phyloP scores from a whole-genome alignment of 345 rosid genomes.

The Camelina laxa region DNA sequence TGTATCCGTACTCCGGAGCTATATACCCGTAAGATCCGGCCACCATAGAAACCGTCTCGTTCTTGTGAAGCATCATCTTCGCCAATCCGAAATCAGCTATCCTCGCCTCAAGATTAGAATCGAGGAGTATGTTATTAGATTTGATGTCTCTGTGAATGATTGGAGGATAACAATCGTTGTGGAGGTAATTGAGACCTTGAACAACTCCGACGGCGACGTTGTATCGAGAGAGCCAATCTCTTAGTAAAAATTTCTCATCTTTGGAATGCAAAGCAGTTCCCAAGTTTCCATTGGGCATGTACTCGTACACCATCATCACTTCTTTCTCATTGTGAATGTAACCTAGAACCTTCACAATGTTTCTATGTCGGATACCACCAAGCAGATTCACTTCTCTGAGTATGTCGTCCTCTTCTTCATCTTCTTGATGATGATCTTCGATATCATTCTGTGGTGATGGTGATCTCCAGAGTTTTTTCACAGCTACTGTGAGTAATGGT shows the following conservation, averaged over 20 bases:
- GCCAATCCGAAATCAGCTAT: conserved; percentile 95
- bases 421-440: conserved; percentile 52
- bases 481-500: conserved; percentile 68
- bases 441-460: conserved; percentile 50
- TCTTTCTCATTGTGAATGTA: conserved; percentile 82
- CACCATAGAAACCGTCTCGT: conserved; percentile 87
- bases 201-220: conserved; percentile 88
- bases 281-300: conserved; percentile 87
- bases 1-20: conserved; percentile 93
- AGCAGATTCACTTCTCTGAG: conserved; percentile 75
- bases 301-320: conserved; percentile 77
- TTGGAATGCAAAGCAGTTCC: conserved; percentile 78
- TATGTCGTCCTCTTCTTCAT: conserved; percentile 61
- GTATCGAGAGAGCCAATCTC: conserved; percentile 92
- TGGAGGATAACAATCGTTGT: conserved; percentile 80
- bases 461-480: conserved; percentile 90
- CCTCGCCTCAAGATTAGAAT: conserved; percentile 70
- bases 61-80: conserved; percentile 79
- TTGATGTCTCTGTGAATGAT: conserved; percentile 94
- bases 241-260: conserved; percentile 62
- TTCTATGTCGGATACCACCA: conserved; percentile 80
- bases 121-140: conserved; percentile 84
- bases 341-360: conserved; percentile 78
- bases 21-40: conserved; percentile 95
- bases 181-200: conserved; percentile 84